Conservation (phyloP, 805 yeast genomes). For the Schwanniomyces occidentalis region DNA sequence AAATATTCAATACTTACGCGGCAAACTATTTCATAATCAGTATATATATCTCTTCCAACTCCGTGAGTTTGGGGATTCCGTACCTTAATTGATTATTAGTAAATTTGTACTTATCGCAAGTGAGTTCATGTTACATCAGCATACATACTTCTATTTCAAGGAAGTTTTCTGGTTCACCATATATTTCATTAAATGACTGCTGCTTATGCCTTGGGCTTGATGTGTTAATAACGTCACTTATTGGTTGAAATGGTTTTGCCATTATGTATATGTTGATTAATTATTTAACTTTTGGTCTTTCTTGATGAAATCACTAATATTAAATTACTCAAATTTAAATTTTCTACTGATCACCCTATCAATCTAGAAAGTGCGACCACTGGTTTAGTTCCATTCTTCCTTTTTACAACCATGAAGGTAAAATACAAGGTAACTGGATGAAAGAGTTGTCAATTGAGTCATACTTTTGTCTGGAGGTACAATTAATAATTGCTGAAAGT, state of each 20-base stretch:
- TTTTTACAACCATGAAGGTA: too few relatives aligned
- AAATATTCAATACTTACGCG: conserved; percentile 37
- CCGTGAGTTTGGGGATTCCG: conserved; percentile 78
- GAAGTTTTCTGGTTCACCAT: conserved; percentile 93
- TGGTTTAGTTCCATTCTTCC: too few relatives aligned
- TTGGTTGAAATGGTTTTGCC: conserved; percentile 45
- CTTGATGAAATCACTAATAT: too few relatives aligned
- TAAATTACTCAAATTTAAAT: too few relatives aligned
- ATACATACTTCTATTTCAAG: conserved; percentile 79
- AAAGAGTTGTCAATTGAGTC: too few relatives aligned
- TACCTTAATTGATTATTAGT: conserved; percentile 37
- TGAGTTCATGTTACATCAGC: neutral
- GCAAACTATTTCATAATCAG: conserved; percentile 90
- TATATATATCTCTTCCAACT: conserved; percentile 64
- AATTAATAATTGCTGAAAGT: too few relatives aligned
- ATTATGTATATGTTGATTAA: too few relatives aligned
- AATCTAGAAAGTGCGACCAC: too few relatives aligned
- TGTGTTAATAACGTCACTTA: conserved; percentile 40
- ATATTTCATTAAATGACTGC: conserved; percentile 77
- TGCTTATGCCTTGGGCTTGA: conserved; percentile 37
- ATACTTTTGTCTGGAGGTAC: too few relatives aligned
- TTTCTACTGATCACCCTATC: too few relatives aligned
- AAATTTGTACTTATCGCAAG: neutral
- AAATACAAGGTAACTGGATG: too few relatives aligned
- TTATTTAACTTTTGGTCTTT: too few relatives aligned